Percentiles rank a stretch among this genome's conserved stretches.
These are phyloP conservation scores for Eucalyptus virginea DNA, from an alignment of 345 rosid species.

Conservation along the genomic window DNA sequence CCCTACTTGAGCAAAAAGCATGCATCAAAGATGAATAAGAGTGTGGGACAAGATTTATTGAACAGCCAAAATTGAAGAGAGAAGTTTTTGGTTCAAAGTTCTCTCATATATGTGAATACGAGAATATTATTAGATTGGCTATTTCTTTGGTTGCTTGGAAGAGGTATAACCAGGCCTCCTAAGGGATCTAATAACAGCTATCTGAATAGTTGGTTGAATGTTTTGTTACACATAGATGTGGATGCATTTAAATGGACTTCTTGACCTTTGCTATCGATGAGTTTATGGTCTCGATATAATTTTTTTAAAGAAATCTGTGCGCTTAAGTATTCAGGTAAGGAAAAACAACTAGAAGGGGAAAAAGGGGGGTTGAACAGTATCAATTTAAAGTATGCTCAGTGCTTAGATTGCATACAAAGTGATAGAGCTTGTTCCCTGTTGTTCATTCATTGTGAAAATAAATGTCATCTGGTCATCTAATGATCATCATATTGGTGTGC, in stretches of 20 bases:
- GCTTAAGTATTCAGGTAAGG: neutral
- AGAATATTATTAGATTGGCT: neutral
- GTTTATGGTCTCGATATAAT: neutral
- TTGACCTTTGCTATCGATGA: neutral
- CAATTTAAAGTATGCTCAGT: neutral
- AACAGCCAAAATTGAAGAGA: neutral
- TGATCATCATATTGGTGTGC: neutral
- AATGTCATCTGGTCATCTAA: neutral
- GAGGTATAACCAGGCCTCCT: neutral
- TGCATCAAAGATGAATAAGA: rapidly evolving
- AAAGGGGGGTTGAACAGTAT: neutral
- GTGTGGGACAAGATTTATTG: neutral
- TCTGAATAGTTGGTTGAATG: neutral
- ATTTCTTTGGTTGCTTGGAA: neutral
- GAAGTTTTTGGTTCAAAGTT: neutral
- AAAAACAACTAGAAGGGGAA: neutral
- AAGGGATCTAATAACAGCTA: neutral
- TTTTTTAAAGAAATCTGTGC: neutral
- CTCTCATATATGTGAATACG: rapidly evolving
- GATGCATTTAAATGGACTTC: neutral
- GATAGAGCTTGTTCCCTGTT: neutral
- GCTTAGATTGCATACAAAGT: neutral
- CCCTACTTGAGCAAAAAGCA: neutral
- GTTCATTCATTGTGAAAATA: neutral
- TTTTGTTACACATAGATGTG: neutral